Conservation (phyloP, 306 rosid species). For the Ceratonia siliqua region DNA sequence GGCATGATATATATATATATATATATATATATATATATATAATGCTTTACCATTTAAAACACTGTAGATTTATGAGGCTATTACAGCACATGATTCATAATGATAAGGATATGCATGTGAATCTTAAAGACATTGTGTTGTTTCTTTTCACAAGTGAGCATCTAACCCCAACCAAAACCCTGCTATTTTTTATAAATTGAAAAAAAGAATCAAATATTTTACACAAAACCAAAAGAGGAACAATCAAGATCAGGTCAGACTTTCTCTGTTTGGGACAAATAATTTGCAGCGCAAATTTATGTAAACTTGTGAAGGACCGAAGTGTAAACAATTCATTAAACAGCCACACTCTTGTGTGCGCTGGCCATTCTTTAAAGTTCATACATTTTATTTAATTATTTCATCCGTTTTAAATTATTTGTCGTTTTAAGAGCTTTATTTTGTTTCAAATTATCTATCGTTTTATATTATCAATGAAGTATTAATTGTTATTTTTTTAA, state of each 20-base stretch:
- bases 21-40: too few relatives aligned
- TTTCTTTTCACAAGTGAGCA: neutral
- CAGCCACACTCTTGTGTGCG: neutral
- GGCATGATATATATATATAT: too few relatives aligned
- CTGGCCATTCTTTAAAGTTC: neutral
- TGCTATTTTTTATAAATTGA: neutral
- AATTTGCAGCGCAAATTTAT: neutral
- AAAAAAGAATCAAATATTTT: neutral
- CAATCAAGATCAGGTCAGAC: neutral
- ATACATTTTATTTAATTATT: too few relatives aligned
- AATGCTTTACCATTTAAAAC: neutral
- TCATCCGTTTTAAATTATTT: too few relatives aligned
- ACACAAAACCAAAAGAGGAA: too few relatives aligned
- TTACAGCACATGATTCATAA: conserved; percentile 3
- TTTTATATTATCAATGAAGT: too few relatives aligned
- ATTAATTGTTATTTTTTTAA: too few relatives aligned
- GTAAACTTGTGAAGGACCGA: neutral
- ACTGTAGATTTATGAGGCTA: conserved; percentile 16
- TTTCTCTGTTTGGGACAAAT: too few relatives aligned
- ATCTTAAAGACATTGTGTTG: neutral
- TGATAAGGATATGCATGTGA: conserved; percentile 24
- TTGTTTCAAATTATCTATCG: too few relatives aligned
- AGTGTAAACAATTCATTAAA: neutral
- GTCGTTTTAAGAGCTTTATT: too few relatives aligned
- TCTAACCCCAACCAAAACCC: neutral